phyloP scores from a whole-genome alignment of 257 asterid species.

The Voacanga thouarsii region DNA sequence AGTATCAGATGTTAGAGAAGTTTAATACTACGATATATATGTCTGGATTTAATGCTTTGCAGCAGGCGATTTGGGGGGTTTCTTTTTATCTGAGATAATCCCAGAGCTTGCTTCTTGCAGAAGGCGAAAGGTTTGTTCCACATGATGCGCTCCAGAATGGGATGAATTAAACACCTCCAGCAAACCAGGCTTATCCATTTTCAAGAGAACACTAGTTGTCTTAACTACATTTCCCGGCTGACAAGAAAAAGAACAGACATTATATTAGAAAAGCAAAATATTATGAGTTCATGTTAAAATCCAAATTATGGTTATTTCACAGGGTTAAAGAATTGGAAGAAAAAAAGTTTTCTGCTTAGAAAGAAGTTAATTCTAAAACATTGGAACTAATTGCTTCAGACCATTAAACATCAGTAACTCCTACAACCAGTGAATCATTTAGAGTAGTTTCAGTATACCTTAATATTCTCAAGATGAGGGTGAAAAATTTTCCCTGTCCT shows the following conservation, averaged over 20 bases:
- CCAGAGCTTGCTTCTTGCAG: conserved; percentile 1
- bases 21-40: neutral
- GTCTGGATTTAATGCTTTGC: neutral
- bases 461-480: conserved; percentile 14
- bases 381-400: neutral
- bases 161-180: conserved; percentile 10
- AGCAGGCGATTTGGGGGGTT: neutral
- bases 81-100: neutral
- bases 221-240: conserved; percentile 14
- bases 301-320: neutral
- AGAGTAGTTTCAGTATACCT: conserved; percentile 20
- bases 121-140: conserved; percentile 13
- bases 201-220: neutral
- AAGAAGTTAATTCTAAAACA: neutral
- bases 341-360: neutral
- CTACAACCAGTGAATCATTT: neutral
- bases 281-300: neutral
- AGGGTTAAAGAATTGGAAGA: neutral
- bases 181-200: conserved; percentile 5
- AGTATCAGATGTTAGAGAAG: conserved; percentile 1
- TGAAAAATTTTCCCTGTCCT: conserved; percentile 6
- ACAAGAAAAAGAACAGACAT: neutral
- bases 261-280: neutral
- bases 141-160: conserved; percentile 6
- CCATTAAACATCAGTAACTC: neutral